phyloP scores from a whole-genome alignment of 1,139 yeast species.

The Kodamaea arcana region DNA sequence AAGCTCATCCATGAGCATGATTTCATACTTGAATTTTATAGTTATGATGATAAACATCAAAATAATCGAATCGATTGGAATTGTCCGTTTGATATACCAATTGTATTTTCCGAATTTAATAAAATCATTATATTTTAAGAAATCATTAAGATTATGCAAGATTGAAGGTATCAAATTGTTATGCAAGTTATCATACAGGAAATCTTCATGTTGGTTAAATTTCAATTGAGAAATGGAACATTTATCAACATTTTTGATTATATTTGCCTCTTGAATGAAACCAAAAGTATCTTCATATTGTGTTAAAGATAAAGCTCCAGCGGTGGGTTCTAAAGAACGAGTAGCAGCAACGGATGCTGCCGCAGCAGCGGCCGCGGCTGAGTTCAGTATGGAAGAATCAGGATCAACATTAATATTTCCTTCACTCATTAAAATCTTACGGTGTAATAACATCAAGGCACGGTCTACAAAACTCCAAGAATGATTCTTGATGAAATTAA shows the following conservation, averaged over 20 bases:
- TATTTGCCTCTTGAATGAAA: conserved; percentile 34
- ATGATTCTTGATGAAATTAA: conserved; percentile 47
- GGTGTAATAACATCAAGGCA: conserved; percentile 51
- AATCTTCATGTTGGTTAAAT: conserved; percentile 30
- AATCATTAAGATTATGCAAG: conserved; percentile 55
- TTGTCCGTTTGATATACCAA: conserved; percentile 57
- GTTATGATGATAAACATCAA: conserved; percentile 49
- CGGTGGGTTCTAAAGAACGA: conserved; percentile 11
- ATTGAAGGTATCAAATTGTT: conserved; percentile 54
- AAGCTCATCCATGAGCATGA: conserved; percentile 29
- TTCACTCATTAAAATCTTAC: conserved; percentile 43
- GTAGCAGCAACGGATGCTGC: conserved; percentile 9
- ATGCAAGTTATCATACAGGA: conserved; percentile 48
- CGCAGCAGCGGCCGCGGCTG: conserved; percentile 12
- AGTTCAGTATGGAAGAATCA: conserved; percentile 7
- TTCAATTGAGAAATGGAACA: conserved; percentile 35
- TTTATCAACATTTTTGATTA: conserved; percentile 33
- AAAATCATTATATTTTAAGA: conserved; percentile 45
- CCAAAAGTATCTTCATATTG: conserved; percentile 45
- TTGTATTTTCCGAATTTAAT: conserved; percentile 49
- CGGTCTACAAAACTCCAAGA: conserved; percentile 55
- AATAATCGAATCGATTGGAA: conserved; percentile 59
- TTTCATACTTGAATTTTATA: conserved; percentile 48
- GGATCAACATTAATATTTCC: conserved; percentile 2
- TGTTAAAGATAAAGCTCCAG: conserved; percentile 30